These are phyloP conservation scores for Leucaena leucocephala DNA, from an alignment of 306 rosid genomes.

Conservation along the genomic window DNA sequence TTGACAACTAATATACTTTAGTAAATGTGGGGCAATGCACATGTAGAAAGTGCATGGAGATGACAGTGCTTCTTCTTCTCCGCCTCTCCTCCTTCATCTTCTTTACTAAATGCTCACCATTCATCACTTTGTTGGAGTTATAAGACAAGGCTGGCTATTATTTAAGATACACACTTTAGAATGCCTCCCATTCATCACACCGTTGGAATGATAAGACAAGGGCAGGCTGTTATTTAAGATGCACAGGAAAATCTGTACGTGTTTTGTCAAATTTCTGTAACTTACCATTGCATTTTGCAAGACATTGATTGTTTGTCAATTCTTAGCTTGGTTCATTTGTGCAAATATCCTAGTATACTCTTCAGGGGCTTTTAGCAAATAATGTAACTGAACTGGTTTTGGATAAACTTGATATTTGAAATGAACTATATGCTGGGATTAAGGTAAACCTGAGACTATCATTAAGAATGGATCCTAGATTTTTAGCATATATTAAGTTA, in stretches of 20 bases:
- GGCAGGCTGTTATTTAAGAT: background rate
- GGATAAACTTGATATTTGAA: background rate
- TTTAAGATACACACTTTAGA: background rate
- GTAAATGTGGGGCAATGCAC: background rate
- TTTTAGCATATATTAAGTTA: conserved; percentile 16
- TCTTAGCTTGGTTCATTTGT: background rate
- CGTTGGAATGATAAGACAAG: background rate
- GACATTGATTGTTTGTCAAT: background rate
- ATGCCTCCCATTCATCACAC: background rate
- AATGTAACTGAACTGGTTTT: background rate
- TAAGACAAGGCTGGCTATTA: background rate
- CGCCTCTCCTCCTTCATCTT: background rate
- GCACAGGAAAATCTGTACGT: background rate
- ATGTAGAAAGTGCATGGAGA: background rate
- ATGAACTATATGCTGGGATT: background rate
- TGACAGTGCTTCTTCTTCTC: background rate
- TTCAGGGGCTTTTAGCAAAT: background rate
- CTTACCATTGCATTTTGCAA: conserved; percentile 7
- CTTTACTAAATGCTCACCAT: background rate
- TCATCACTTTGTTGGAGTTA: background rate
- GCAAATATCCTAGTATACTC: background rate
- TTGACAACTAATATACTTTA: background rate
- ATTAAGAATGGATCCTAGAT: conserved; percentile 7
- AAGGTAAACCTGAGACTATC: background rate
- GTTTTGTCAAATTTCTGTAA: background rate